Base-by-base conservation (phyloP, 164 flowering plant species). In the Chimonanthus praecox region DNA sequence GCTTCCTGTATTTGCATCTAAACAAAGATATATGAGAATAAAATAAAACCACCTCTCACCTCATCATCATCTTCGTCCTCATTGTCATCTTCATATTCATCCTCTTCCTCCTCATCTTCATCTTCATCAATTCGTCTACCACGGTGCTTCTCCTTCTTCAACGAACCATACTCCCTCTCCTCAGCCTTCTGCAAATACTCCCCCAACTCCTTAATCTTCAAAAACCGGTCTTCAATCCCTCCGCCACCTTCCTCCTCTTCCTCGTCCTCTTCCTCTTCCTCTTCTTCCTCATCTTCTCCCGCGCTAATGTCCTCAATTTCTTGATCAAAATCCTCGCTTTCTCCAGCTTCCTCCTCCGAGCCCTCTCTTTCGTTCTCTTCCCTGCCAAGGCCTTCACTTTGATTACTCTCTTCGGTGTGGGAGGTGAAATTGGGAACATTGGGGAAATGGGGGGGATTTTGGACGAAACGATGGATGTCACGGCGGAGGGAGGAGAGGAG, bases 171-270 rank as follows among this genome's bases (percentile, higher is more conserved):
- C 72, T 90, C 97, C 67, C 83, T 75, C 15, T 78, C 92, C 74
- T 92, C 98, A 45, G 81, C 94, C 16, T 87, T 83, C 75, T 87
- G 91, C 83, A 92, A 68, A 83, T 69, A 92, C 81, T 88, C 84
- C 78, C 87, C 84, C 87, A 91, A 80, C 7, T 90, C 94, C 79
- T 90, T 86, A 43, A 89, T 81, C 83, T 87, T 89, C 79, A 94
- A 79, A 84, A 94, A 94, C 79, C 67, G 64, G 82, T 92, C 97
- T 73, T 94, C 97, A 60, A 94, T 80, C 44, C 87, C 91, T 3
- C 70, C 81, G 9, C 18, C 79, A 3, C 58, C 80, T 2, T 20
- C 78, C 0, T 70, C 81, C 5, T 78, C 84, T 2, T 73, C 87
- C 0, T 81, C 85, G 0, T 75, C 84, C 0, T 78, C 84, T 0